Evolutionary conservation across 345 rosid genomes (phyloP).

Genomic region (Nephelium lappaceum): DNA sequence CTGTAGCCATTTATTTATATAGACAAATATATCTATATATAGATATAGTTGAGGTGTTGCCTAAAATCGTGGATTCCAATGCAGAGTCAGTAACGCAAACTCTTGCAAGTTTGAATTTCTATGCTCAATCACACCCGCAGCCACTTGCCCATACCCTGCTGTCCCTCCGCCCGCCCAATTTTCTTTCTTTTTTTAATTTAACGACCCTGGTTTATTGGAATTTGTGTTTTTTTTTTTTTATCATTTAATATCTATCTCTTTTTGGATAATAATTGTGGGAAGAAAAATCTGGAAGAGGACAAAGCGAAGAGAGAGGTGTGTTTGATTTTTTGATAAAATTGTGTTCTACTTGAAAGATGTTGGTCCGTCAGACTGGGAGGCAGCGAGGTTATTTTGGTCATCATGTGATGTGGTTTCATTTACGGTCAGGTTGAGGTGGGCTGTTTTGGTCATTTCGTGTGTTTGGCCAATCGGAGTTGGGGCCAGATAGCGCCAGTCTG

Average conservation of each 20-base stretch:
- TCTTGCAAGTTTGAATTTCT: background rate
- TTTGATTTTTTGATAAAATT: too few species aligned
- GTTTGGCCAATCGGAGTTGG: background rate
- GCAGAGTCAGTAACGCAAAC: constrained; percentile 20
- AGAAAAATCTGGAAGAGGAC: background rate
- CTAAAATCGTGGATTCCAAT: constrained; percentile 24
- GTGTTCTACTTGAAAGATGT: too few species aligned
- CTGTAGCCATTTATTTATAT: constrained; percentile 40
- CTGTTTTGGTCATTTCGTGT: background rate
- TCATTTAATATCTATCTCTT: too few species aligned
- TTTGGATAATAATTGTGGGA: background rate
- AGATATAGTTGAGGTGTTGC: background rate
- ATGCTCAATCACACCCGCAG: constrained; percentile 1
- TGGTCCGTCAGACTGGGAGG: too few species aligned
- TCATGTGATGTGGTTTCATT: background rate
- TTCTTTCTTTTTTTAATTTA: too few species aligned
- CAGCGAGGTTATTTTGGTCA: background rate
- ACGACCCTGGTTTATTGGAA: background rate
- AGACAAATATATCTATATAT: background rate
- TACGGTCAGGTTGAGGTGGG: background rate
- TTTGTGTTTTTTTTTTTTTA: too few species aligned
- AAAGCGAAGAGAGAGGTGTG: too few species aligned
- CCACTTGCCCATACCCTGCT: background rate
- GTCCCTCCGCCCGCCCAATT: too few species aligned
- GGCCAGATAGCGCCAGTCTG: background rate